Conservation (phyloP, 208 protist species). For the Leishmania tropica region DNA sequence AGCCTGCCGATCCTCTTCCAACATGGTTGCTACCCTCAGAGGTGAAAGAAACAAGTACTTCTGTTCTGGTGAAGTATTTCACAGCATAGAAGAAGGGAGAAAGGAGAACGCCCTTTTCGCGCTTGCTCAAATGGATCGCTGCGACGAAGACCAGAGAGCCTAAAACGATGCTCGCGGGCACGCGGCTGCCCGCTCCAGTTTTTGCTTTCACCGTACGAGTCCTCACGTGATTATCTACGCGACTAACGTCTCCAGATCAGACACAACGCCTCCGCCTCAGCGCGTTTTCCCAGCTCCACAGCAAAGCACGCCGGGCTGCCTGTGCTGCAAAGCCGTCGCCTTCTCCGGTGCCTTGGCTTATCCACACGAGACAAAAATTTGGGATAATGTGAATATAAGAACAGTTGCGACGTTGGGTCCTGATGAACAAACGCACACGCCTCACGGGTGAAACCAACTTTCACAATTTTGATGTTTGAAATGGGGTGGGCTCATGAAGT, state of each 20-base stretch:
- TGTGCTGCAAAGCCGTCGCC: not conserved
- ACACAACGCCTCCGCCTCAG: not conserved
- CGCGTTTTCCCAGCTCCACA: not conserved
- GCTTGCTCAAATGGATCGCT: not conserved
- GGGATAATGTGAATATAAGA: not conserved
- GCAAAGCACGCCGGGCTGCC: not conserved
- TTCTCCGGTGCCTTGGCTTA: not conserved
- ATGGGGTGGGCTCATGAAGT: too few species aligned
- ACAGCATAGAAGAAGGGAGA: not conserved
- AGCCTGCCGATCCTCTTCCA: slow-evolving; percentile 81
- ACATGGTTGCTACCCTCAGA: slow-evolving; percentile 34
- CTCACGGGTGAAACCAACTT: not conserved
- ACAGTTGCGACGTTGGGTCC: not conserved
- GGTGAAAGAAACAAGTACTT: not conserved
- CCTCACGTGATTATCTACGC: not conserved
- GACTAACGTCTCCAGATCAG: not conserved
- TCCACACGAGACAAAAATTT: not conserved
- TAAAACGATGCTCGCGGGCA: not conserved
- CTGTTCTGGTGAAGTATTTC: not conserved
- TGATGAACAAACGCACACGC: not conserved
- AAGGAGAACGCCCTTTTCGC: too few species aligned
- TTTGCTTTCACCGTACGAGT: not conserved
- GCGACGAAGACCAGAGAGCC: not conserved
- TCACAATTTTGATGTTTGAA: not conserved
- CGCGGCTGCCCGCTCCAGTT: not conserved